Evolutionary conservation across 1,139 yeast genomes (phyloP).

Genomic region (Saccharomyces hybrid): DNA sequence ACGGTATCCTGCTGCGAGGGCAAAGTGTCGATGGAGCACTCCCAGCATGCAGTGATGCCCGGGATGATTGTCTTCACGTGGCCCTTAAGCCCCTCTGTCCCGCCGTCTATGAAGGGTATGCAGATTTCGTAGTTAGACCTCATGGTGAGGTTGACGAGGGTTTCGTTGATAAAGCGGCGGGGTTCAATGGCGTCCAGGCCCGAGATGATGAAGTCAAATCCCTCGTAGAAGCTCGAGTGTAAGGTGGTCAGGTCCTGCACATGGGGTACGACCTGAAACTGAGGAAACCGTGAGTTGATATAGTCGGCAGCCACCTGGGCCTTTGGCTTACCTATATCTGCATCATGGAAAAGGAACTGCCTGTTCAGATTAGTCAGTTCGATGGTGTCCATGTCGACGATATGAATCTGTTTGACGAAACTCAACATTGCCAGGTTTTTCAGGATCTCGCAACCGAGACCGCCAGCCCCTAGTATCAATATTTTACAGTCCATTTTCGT

Average conservation of each 20-base stretch:
- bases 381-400: conserved; percentile 93
- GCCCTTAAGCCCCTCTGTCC: conserved; percentile 92
- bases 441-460: conserved; percentile 87
- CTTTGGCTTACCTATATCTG: conserved; percentile 74
- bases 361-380: conserved; percentile 85
- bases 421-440: conserved; percentile 78
- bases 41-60: conserved; percentile 80
- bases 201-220: conserved; percentile 72
- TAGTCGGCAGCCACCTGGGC: conserved; percentile 71
- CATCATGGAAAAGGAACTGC: conserved; percentile 70
- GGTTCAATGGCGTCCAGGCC: conserved; percentile 91
- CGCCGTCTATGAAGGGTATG: conserved; percentile 89
- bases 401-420: conserved; percentile 55
- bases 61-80: conserved; percentile 87
- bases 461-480: conserved; percentile 85
- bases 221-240: conserved; percentile 53
- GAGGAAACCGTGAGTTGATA: conserved; percentile 32
- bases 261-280: conserved; percentile 44
- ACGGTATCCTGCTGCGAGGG: conserved; percentile 45
- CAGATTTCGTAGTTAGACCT: conserved; percentile 44
- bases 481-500: conserved; percentile 26
- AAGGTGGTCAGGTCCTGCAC: conserved; percentile 70
- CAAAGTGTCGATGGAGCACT: conserved; percentile 76
- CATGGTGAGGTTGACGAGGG: conserved; percentile 56
- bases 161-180: conserved; percentile 83